These are phyloP conservation scores for Berkeleyomyces rouxiae DNA, from an alignment of 2,329 filamentous ascomycete species.

Conservation along the genomic window DNA sequence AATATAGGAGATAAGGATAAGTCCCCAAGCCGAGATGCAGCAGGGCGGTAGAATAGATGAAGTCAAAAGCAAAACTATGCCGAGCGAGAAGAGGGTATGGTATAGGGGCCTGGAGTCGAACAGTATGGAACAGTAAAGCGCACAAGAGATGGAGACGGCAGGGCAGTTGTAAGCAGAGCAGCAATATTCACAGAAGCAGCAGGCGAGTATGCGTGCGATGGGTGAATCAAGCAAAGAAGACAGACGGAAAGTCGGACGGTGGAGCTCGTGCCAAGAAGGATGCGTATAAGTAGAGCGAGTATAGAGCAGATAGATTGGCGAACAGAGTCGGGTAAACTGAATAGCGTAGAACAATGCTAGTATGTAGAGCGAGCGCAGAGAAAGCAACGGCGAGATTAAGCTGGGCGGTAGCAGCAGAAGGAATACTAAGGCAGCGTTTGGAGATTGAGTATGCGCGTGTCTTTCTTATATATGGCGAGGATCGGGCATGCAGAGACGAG, in stretches of 20 bases:
- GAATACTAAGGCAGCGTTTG: background rate
- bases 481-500: background rate
- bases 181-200: background rate
- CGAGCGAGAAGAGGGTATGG: too few relatives aligned
- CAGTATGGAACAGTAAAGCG: background rate
- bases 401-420: background rate
- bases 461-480: background rate
- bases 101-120: too few relatives aligned
- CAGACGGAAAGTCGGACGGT: background rate
- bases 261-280: background rate
- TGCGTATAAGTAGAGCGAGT: background rate
- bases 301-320: too few relatives aligned
- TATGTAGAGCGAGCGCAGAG: background rate
- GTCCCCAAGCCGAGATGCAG: too few relatives aligned
- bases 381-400: background rate
- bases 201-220: background rate
- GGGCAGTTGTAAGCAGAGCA: background rate
- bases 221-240: background rate
- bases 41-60: too few relatives aligned
- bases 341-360: background rate
- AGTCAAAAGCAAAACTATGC: too few relatives aligned
- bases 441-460: background rate
- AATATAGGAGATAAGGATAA: background rate
- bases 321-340: background rate
- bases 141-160: background rate